Evolutionary conservation across 331 rosid genomes (phyloP), one percentile per base, ranked within the genome.

Genomic region (Telfairia occidentalis): DNA sequence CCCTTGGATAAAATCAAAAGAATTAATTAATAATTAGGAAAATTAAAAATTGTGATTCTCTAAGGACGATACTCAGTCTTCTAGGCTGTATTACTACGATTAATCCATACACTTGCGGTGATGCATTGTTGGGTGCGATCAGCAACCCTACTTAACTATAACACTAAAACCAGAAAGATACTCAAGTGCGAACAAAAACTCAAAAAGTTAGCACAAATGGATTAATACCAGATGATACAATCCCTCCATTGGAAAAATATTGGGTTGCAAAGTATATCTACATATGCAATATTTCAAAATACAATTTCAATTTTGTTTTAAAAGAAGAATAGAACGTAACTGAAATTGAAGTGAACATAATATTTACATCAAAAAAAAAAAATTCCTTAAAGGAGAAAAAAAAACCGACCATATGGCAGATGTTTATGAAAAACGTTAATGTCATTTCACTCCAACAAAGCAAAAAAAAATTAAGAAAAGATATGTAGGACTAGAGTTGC

Each of bases 401-500:
- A 45, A 7, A 21, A 21, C 46, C 26, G 42, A 42, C 53, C 19
- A 28, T 58, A 18, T 26, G 34, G 65, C 65, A 49, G 24, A 49
- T 49, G 23, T 49, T 49, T 58, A 12, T 4, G n/a, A 21, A 60
- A 60, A 73, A 32, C 19, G 37, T 35, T 73, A 8, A 73, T 30
- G 10, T 53, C 77, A 32, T 18, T 73, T 53, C 24, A 19, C 52
- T 24, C 50, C 24, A 50, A 9, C 7, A 21, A 11, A 45, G 42
- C 26, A 24, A 38, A 42, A 78, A 13, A 55, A 45, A 43, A 43
- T 55, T 38, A 29, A 54, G 37, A 28, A 24, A 28, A 75, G 10
- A 59, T 23, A 74, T 43, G 55, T 28, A 61, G 49, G 43, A 38
- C 15, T 9, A 32, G 30, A 48, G 16, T 76, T 86, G 92, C 99